Evolutionary conservation across 129 eudicot genomes (phyloP).

Genomic region (Chrysanthemum seticuspe): DNA sequence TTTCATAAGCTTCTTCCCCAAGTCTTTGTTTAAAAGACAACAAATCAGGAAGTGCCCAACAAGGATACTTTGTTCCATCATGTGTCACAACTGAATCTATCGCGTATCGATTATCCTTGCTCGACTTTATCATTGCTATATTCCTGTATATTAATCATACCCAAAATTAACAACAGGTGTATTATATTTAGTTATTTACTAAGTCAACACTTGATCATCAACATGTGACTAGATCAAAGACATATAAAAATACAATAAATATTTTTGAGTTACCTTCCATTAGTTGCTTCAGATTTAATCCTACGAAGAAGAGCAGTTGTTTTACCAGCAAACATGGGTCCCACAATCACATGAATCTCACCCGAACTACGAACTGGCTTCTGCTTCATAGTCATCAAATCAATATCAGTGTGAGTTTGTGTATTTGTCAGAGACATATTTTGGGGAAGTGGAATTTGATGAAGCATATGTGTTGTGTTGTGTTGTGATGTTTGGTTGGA

Average conservation of each 20-base stretch:
- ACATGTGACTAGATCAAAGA: constrained; percentile 8
- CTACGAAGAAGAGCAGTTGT: constrained; percentile 91
- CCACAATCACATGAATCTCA: constrained; percentile 83
- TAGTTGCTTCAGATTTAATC: constrained; percentile 56
- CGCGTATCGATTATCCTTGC: constrained; percentile 82
- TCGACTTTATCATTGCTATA: constrained; percentile 86
- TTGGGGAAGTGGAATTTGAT: constrained; percentile 19
- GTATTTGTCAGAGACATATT: constrained; percentile 34
- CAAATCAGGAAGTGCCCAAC: constrained; percentile 77
- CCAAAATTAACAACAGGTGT: background rate
- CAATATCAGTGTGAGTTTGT: constrained; percentile 13
- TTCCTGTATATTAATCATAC: constrained; percentile 37
- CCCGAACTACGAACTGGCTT: constrained; percentile 36
- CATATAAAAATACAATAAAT: background rate
- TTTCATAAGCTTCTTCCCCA: constrained; percentile 66
- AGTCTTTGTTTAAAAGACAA: constrained; percentile 57
- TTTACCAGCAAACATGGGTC: constrained; percentile 98
- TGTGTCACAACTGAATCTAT: constrained; percentile 82
- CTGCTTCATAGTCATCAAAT: constrained; percentile 14
- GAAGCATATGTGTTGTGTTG: background rate
- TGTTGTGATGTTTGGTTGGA: background rate
- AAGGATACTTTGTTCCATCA: constrained; percentile 82
- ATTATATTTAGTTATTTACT: too few relatives aligned
- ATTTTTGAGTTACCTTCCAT: constrained; percentile 56
- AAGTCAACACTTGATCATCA: background rate